phyloP scores from a whole-genome alignment of 2,329 filamentous ascomycete species.

The Penicillium sumatraense region DNA sequence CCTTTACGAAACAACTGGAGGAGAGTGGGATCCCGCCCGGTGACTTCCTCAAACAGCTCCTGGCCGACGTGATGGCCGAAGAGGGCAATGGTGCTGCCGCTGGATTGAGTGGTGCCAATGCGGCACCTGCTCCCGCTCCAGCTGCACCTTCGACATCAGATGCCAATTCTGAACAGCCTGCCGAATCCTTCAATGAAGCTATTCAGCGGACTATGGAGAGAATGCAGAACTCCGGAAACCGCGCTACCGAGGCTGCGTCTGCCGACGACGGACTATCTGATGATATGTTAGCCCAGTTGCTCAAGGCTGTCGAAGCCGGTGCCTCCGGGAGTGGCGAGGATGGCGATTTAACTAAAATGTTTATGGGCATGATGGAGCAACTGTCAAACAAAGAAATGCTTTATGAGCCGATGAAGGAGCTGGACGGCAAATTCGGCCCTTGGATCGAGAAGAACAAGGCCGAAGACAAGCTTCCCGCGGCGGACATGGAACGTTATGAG shows the following conservation, averaged over 20 bases:
- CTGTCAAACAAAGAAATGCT: conserved; percentile 97
- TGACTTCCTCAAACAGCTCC: conserved; percentile 41
- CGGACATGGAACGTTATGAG: conserved; percentile 79
- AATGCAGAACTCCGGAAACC: conserved; percentile 86
- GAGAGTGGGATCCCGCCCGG: conserved; percentile 39
- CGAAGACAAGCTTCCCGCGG: conserved; percentile 60
- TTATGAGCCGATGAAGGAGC: conserved; percentile 98
- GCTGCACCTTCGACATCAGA: conserved; percentile 20
- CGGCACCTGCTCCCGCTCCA: conserved; percentile 22
- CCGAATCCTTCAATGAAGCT: conserved; percentile 84
- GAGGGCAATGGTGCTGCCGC: conserved; percentile 30
- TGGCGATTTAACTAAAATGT: conserved; percentile 91
- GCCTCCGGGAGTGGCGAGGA: conserved; percentile 65
- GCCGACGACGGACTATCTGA: conserved; percentile 67
- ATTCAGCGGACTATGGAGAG: conserved; percentile 94
- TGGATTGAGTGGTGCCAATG: conserved; percentile 22
- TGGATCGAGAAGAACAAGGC: conserved; percentile 82
- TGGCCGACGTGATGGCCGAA: conserved; percentile 41
- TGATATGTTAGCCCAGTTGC: conserved; percentile 87
- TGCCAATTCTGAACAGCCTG: conserved; percentile 41
- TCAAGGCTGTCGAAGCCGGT: conserved; percentile 81
- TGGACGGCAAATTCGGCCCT: conserved; percentile 86
- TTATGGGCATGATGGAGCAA: conserved; percentile 98
- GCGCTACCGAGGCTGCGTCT: conserved; percentile 75
- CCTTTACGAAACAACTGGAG: conserved; percentile 41